Base-by-base conservation (phyloP, 208 protist species). In the Strigomonas oncopelti region DNA sequence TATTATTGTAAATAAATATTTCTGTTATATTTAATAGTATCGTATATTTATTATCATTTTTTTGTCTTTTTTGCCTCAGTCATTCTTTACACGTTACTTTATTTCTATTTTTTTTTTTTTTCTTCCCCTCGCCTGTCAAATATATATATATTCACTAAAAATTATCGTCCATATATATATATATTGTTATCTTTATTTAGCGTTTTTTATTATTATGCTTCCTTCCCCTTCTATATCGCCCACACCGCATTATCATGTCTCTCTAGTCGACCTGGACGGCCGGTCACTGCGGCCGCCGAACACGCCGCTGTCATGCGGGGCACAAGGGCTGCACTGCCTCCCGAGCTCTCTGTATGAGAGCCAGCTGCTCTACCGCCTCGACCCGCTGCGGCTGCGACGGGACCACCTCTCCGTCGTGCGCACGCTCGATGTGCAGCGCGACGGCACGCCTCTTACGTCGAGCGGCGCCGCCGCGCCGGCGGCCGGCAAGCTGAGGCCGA, bases 321-420 rank as follows among this genome's bases (percentile, higher is more conserved):
- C 54, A 22, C 28, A 60, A 9, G 71, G 71, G 7, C 55, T 57
- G 4, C 64, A 75, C 54, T 69, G 65, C 48, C 38, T 65, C 0
- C 65, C 52, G 1, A 61, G 38, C 5, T 27, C 65, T 28, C 29
- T 72, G 14, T 61, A 75, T 59, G 67, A 84, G 20, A 64, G 67
- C 16, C 34, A 74, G n/a, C 46, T 80, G 3, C 57, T 58, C 11
- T 74, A 71, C 60, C 70, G 74, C 13, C 52, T 78, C 25, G 25
- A 70, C 5, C 78, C 78, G 25, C 59, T 52, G n/a, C 45, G 46
- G 22, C 56, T 13, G 42, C 13, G 11, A 8, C 56, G 42, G 9
- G 9, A 5, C 18, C n/a, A 34, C 24, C 56, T 25, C 53, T 25
- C 27, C 13, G 46, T 68, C 24, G 16, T 34, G 7, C 29, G 32